Evolutionary conservation across 2,329 filamentous ascomycete species (phyloP), one percentile per base, ranked within the genome.

Genomic region (Leptographium galeiforme): DNA sequence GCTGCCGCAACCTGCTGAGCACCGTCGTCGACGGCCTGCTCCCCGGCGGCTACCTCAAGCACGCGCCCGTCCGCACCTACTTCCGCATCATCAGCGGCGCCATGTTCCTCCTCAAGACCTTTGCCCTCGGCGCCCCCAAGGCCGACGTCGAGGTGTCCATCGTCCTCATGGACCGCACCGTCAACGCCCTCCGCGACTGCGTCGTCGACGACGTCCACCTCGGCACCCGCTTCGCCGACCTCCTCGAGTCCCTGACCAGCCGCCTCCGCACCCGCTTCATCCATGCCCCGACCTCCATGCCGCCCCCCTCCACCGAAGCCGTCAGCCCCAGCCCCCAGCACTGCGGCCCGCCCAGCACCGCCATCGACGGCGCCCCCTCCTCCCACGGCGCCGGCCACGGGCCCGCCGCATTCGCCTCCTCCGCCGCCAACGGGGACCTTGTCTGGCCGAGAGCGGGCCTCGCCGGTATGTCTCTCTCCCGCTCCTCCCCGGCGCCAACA

Each of bases 181-280:
- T 90, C 0, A 75, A 83, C 58, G 86, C 85, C 1, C 74, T 93
- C 39, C 79, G 85, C 18, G 85, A 81, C 59, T 89, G 85, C 57
- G 85, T 90, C 8, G 87, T 91, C 5, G 87, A 93, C 62, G 87
- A 93, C 60, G 86, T 91, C 8, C 87, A 93, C 64, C 75, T 93
- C 6, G 87, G 85, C n/a, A 89, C 86, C 55, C 79, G 87, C 8
- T 93, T 93, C 61, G 86, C 87, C 18, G 86, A 90, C 61, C 76
- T 91, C 48, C 78, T 91, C n/a, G 83, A 89, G 61, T 87, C 84
- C 1, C 70, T 93, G 43, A 89, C 85, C 0, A 82, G 83, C 56
- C 77, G 86, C 30, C 74, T 91, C 57, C 79, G 86, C 52, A 82
- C 83, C 60, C 78, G 85, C 8, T 88, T 93, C 61, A 89, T 81